Conservation (phyloP, 2,329 filamentous ascomycete genomes). For the Cordyceps pruinosa region DNA sequence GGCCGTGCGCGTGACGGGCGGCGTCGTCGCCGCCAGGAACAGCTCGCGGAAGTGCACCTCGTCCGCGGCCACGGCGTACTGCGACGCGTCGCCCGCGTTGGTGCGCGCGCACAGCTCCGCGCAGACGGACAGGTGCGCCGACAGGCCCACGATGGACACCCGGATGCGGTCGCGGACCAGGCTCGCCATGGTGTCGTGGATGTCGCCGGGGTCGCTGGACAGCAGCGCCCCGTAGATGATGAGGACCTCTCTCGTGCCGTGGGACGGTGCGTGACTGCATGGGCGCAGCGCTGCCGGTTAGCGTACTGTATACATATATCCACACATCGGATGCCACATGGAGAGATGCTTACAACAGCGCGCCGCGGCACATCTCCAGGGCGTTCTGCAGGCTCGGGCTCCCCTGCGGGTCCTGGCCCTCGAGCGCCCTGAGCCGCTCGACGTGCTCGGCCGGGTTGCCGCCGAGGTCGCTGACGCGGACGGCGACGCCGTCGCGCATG, state of each 20-base stretch:
- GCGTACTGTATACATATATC: too few species aligned
- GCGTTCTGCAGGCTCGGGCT: slow-evolving; percentile 86
- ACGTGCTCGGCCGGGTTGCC: slow-evolving; percentile 90
- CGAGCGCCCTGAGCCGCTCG: slow-evolving; percentile 61
- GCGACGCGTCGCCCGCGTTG: slow-evolving; percentile 68
- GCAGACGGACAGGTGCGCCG: slow-evolving; percentile 89
- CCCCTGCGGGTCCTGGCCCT: slow-evolving; percentile 61
- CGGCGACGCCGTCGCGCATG: slow-evolving; percentile 83
- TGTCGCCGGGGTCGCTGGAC: slow-evolving; percentile 88
- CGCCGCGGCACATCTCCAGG: slow-evolving; percentile 87
- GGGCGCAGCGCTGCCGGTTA: too few species aligned
- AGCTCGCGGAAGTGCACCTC: slow-evolving; percentile 72
- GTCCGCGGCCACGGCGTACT: slow-evolving; percentile 80
- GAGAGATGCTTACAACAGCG: slow-evolving; percentile 62
- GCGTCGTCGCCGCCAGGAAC: slow-evolving; percentile 82
- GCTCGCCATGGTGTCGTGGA: slow-evolving; percentile 77
- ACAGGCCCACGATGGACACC: slow-evolving; percentile 82
- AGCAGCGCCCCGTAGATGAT: slow-evolving; percentile 87
- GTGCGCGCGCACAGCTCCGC: slow-evolving; percentile 81
- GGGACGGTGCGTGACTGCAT: slow-evolving; percentile 73
- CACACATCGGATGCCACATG: too few species aligned
- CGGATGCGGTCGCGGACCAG: slow-evolving; percentile 79
- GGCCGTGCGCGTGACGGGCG: slow-evolving; percentile 68
- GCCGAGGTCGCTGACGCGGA: slow-evolving; percentile 76
- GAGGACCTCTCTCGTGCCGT: slow-evolving; percentile 88